Base-by-base conservation (phyloP, 2,329 filamentous ascomycete genomes). In the Fusarium miscanthi region DNA sequence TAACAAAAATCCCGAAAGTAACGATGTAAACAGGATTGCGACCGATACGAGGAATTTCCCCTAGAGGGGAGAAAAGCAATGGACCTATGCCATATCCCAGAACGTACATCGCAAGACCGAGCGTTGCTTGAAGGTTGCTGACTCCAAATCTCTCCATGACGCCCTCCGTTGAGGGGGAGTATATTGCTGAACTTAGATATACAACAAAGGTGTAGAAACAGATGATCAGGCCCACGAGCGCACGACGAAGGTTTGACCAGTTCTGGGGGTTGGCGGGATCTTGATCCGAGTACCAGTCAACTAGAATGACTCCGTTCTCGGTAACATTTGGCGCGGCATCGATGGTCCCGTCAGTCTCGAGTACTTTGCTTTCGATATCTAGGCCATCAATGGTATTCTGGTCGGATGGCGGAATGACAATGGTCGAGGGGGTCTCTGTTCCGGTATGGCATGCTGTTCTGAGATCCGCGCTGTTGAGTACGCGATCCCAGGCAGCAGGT, bases 1-100 rank as follows among this genome's bases (percentile, higher is more conserved):
- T 85, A 58, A 91, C 88, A 77, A 93, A 94, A 30, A 93, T 82
- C 57, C 87, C 87, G 82, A 93, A 91, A 14, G 91, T 91, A 69
- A 87, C 78, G 35, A 92, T 87, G 79, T 93, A 93, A 9, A 91
- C 87, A 1, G 88, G 88, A 74, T 90, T 93, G 8, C 91, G 85
- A 4, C 92, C 92, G 43, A 93, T 87, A 42, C 85, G 77, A 0
- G 91, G 90, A 23, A 93, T 88, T 80, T 93, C 92, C 45, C 85
- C 87, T 30, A 93, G 80, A 0, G 92, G 92, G 0, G 89, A 89
- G 80, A 89, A 93, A 31, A 93, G 68, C 33, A 93, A 78, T 1
- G 90, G 90, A 0, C 90, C 91, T 27, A 90, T 80, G 11, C 90
- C 90, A 66, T 89, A 89, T 3, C 88, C 90, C 1, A 91, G 81